phyloP scores from a whole-genome alignment of 2,329 filamentous ascomycete species.

The Akanthomyces muscarius region DNA sequence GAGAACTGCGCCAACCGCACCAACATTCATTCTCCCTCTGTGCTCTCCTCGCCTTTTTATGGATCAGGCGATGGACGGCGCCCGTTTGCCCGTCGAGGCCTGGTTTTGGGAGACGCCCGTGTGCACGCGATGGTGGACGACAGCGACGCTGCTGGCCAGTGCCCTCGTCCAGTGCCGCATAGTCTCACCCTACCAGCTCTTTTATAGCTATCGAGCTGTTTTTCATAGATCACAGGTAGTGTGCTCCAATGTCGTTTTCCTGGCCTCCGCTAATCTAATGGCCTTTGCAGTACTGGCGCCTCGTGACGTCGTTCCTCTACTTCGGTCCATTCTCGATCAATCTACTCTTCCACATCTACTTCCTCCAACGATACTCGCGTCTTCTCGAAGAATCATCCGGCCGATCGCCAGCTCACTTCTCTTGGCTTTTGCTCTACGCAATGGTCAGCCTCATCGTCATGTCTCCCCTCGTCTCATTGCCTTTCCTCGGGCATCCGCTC shows the following conservation, averaged over 20 bases:
- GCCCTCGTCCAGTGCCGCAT: constrained; percentile 90
- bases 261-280: constrained; percentile 17
- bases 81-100: constrained; percentile 77
- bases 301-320: constrained; percentile 95
- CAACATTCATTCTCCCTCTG: neutral
- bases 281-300: constrained; percentile 78
- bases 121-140: constrained; percentile 95
- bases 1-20: neutral
- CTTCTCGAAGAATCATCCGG: constrained; percentile 94
- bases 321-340: constrained; percentile 93
- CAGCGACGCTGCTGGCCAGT: constrained; percentile 81
- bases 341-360: constrained; percentile 96
- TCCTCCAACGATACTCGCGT: constrained; percentile 92
- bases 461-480: constrained; percentile 84
- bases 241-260: neutral
- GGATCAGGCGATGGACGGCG: constrained; percentile 59
- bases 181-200: constrained; percentile 89
- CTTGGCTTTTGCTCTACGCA: constrained; percentile 87
- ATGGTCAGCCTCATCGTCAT: constrained; percentile 73
- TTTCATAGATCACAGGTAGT: constrained; percentile 85
- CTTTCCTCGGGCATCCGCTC: constrained; percentile 89
- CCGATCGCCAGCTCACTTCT: constrained; percentile 86
- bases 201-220: constrained; percentile 91
- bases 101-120: constrained; percentile 99
- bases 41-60: constrained; percentile 31